These are phyloP conservation scores for Trichoderma sp. DNA, from an alignment of 2,329 filamentous ascomycete genomes.

Conservation along the genomic window DNA sequence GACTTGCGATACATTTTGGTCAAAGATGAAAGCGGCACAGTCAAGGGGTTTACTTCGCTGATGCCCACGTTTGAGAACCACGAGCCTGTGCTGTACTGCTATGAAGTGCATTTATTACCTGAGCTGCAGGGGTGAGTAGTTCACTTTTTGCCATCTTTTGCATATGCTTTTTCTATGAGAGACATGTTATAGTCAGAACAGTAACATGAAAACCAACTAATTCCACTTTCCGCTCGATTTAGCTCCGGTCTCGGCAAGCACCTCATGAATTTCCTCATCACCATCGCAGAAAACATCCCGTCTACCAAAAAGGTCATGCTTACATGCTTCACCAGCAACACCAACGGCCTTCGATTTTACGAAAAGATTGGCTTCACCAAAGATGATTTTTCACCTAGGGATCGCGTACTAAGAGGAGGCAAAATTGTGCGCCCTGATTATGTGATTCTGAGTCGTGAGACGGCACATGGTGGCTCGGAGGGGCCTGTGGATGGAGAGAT, in stretches of 20 bases:
- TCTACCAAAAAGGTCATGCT: conserved; percentile 71
- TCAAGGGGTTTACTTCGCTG: conserved; percentile 66
- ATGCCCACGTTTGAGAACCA: conserved; percentile 73
- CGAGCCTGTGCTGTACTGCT: conserved; percentile 72
- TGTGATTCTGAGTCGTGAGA: conserved; percentile 60
- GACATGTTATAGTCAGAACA: background rate
- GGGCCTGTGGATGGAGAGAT: background rate
- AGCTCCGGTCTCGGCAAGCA: conserved; percentile 66
- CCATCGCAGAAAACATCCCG: conserved; percentile 57
- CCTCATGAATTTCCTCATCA: conserved; percentile 61
- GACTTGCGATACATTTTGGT: conserved; percentile 73
- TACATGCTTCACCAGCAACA: conserved; percentile 70
- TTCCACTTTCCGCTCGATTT: background rate
- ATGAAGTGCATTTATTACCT: conserved; percentile 71
- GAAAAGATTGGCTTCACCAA: conserved; percentile 58
- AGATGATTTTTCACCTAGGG: conserved; percentile 59
- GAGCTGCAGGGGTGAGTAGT: conserved; percentile 56
- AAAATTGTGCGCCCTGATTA: conserved; percentile 61
- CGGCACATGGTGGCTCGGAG: conserved; percentile 37
- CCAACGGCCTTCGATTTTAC: conserved; percentile 63
- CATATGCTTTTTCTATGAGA: background rate
- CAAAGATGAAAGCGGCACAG: conserved; percentile 38
- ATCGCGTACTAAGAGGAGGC: conserved; percentile 57
- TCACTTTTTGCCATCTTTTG: background rate
- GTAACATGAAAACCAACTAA: background rate